phyloP scores from a whole-genome alignment of 495 filamentous ascomycete species.

The Penicillium samsonianum region DNA sequence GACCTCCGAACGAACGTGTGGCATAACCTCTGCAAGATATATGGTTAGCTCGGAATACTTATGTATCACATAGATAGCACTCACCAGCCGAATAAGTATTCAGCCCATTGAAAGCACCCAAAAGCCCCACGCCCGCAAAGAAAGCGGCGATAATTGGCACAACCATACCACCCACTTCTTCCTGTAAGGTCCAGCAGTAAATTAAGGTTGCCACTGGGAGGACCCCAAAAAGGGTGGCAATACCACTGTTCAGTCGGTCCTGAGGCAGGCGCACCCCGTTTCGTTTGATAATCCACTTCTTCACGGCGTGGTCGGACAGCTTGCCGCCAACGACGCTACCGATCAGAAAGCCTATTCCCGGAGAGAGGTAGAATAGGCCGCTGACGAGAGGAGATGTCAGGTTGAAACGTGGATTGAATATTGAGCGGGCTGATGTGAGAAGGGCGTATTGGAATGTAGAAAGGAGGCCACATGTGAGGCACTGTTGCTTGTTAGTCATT shows the following conservation, averaged over 20 bases:
- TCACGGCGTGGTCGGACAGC: slow-evolving; percentile 66
- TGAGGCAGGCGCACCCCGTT: slow-evolving; percentile 65
- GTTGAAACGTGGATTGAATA: slow-evolving; percentile 72
- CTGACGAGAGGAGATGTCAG: slow-evolving; percentile 66
- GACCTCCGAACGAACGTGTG: slow-evolving; percentile 60
- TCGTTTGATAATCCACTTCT: slow-evolving; percentile 59
- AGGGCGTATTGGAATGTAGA: slow-evolving; percentile 72
- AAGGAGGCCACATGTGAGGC: slow-evolving; percentile 61
- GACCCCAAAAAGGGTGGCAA: slow-evolving; percentile 60
- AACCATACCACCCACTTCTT: slow-evolving; percentile 62
- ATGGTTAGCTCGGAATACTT: background rate
- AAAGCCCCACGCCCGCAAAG: slow-evolving; percentile 64
- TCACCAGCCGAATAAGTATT: slow-evolving; percentile 77
- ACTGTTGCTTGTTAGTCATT: slow-evolving; percentile 29
- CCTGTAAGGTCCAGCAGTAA: slow-evolving; percentile 71
- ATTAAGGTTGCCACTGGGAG: slow-evolving; percentile 65
- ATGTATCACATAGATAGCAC: slow-evolving; percentile 30
- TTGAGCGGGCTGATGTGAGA: slow-evolving; percentile 70
- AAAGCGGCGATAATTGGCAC: slow-evolving; percentile 71
- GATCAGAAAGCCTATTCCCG: slow-evolving; percentile 67
- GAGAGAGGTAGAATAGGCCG: slow-evolving; percentile 77
- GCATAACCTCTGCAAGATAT: slow-evolving; percentile 37
- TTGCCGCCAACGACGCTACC: slow-evolving; percentile 71
- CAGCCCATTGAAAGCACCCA: slow-evolving; percentile 69
- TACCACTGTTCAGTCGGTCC: slow-evolving; percentile 66